Evolutionary conservation across 768 basidiomycete species (phyloP), one percentile per base, ranked within the genome.

Genomic region (Ephemerocybe angulata): DNA sequence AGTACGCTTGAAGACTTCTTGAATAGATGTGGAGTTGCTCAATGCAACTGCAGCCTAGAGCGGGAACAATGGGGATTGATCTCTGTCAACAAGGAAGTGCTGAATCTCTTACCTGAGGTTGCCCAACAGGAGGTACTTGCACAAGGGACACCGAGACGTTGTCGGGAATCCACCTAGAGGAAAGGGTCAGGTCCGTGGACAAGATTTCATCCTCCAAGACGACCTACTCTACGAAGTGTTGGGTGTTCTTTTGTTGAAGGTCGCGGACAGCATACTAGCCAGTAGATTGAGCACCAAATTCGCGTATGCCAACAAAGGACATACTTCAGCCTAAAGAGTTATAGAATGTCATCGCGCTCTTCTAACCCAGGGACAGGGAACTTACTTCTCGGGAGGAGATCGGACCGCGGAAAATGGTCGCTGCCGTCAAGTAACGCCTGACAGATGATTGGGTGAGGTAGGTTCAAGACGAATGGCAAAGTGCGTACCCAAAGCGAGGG

Each of bases 111-210:
- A 84, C 86, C 72, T 84, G 81, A 53, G 78, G 77, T 61, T 90
- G 84, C 27, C 90, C 91, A 11, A 90, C 86, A 25, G 91, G 91
- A 4, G 91, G 90, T 1, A 92, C 87, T 2, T 86, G 85, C 57
- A 90, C 90, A 47, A 93, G 70, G 0, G 90, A 88, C 17, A 91
- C 84, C 0, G 90, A 93, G 8, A 93, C 86, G 58, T 93, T 93
- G 69, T 93, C 92, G 6, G 91, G 91, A 60, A 93, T 92, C 92
- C 91, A 92, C 62, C 87, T 90, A 35, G 15, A 7, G 11, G 3
- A 40, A 52, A 41, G 41, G 42, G 31, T 50, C 21, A 44, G 38
- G 17, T 30, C 22, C 38, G 31, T 44, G 12, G 30, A 53, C 13
- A 38, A 11, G 10, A 27, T 47, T 25, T 4, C 4, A 11, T 27